phyloP scores from a whole-genome alignment of 108 stramenopile species.

The Skeletonema menzelii region DNA sequence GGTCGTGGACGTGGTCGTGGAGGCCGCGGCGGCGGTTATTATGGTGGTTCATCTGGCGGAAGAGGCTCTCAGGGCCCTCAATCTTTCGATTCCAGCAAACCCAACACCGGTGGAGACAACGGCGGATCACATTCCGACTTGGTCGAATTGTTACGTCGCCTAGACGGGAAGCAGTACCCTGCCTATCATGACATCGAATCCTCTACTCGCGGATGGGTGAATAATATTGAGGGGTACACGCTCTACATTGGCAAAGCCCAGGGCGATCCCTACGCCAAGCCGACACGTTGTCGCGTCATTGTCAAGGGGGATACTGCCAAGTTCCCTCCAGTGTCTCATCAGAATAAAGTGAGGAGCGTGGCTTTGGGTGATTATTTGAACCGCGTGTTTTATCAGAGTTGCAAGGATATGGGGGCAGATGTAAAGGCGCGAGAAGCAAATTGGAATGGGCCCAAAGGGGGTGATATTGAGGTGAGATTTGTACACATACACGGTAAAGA shows the following conservation, averaged over 20 bases:
- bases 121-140: constrained; percentile 77
- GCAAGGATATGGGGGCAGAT: constrained; percentile 81
- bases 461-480: constrained; percentile 72
- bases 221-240: constrained; percentile 47
- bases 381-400: constrained; percentile 62
- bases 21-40: constrained; percentile 6
- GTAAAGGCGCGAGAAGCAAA: constrained; percentile 34
- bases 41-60: neutral
- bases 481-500: neutral
- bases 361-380: constrained; percentile 86
- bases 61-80: constrained; percentile 5
- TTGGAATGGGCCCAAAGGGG: constrained; percentile 65
- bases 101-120: constrained; percentile 27
- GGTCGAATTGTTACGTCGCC: constrained; percentile 51
- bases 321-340: constrained; percentile 71
- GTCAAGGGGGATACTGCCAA: constrained; percentile 61
- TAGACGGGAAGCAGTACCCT: constrained; percentile 86
- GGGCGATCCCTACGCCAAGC: constrained; percentile 93
- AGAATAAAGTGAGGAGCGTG: constrained; percentile 66
- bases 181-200: constrained; percentile 91
- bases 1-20: constrained; percentile 11
- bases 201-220: constrained; percentile 61
- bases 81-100: constrained; percentile 21
- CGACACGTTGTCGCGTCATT: constrained; percentile 84
- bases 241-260: constrained; percentile 87